Base-by-base conservation (phyloP, 2,329 filamentous ascomycete species). In the Epichloe sibirici region DNA sequence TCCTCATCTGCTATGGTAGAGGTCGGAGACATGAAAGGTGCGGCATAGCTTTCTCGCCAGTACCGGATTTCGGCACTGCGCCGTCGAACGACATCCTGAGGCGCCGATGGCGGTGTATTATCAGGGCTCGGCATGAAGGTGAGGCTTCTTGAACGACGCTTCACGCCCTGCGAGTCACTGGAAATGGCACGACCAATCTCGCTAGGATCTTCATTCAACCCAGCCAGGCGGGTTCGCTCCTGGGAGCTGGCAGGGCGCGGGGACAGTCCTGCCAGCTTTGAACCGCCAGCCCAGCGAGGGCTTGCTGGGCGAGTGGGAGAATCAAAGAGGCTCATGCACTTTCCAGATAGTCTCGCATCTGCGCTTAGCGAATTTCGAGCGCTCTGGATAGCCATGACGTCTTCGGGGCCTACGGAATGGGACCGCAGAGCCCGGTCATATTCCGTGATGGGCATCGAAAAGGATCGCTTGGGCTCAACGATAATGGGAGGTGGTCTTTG, bases 51-150 rank as follows among this genome's bases (percentile, higher is more conserved):
- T 59, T 79, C 75, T 55, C 81, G 73, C 79, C 81, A 83, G 59
- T 79, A 81, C 12, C 78, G 75, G 40, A 83, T 82, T 62, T 85
- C 81, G 52, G 81, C 79, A 60, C 79, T 83, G 34, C 80, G 74
- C 38, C 79, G 74, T 44, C 79, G 73, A 4, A 64, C 53, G 42
- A 66, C 65, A 2, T 57, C 58, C 23, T 66, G 64, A 4, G 47
- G 28, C 12, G 42, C 8, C 6, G 53, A 48, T 12, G 51, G 9
- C 7, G 45, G 46, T 8, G 48, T n/a, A 4, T 43, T n/a, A 12
- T 67, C 65, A 21, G 72, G 57, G 34, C 72, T 69, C 5, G 72
- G 68, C 21, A 83, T 66, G 9, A 78, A 77, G 0, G 79, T 80
- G 11, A 84, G 63, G 57, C 80, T 83, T 48, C 79, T 71, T 2